Base-by-base conservation (phyloP, 2,329 filamentous ascomycete genomes). In the Diplocarpon mali region DNA sequence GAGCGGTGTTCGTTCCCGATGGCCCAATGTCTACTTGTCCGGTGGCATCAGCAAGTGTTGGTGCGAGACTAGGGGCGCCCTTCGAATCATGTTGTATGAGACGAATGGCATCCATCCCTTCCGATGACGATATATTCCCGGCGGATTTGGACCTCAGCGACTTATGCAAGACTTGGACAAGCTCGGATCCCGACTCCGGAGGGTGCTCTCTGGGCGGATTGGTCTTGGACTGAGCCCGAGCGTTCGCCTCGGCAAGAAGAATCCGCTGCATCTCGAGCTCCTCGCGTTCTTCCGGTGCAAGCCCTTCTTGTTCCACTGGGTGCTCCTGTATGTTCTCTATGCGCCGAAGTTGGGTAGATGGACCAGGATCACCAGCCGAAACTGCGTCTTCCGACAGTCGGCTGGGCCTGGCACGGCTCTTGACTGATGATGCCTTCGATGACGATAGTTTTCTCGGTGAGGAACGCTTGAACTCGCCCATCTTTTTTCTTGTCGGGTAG, bases 61-160 rank as follows among this genome's bases (percentile, higher is more conserved):
- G 52, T 13, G 56, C 56, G 13, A 57, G 29, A 42, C 56, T 58
- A 17, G 50, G 49, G n/a, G 50, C 40, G 24, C 55, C 52, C 42
- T 58, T 58, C 9, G 45, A 15, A 24, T 52, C 49, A 29, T 53
- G 39, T 28, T 48, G 48, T 7, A 53, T 31, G n/a, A 56, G 37
- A 16, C 50, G 42, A 17, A 46, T 40, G 5, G 42, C 45, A 15
- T 37, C 16, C 27, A 39, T 16, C 14, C 28, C 35, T 9, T 41
- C 16, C 2, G 35, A 20, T 13, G 36, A 39, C 2, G 31, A 15
- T 4, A 24, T 24, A 12, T 32, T 40, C 30, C 39, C 36, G 2
- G 39, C 41, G 36, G 47, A 46, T 16, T 35, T 49, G 13, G 53
- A 48, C 16, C 43, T 28, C 8, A 36, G 29, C 14, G 42, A 32